Evolutionary conservation across 306 rosid species (phyloP).

Genomic region (Psophocarpus tetragonolobus): DNA sequence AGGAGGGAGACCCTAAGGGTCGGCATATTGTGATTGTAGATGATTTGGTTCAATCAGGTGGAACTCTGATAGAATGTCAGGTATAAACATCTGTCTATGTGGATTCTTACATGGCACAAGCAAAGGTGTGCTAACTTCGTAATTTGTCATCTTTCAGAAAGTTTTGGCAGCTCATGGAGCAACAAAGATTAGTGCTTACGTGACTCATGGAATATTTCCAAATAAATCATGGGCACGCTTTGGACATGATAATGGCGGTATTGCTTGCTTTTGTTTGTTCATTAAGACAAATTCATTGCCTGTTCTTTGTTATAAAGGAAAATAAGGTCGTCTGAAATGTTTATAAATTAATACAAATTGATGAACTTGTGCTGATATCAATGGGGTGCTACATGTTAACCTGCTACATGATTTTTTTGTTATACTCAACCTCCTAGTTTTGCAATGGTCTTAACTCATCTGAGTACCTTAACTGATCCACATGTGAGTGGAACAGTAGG

Average conservation of each 20-base stretch:
- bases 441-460: not conserved
- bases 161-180: conserved; percentile 93
- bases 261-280: conserved; percentile 29
- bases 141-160: conserved; percentile 59
- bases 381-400: not conserved
- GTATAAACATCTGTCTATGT: conserved; percentile 42
- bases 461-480: not conserved
- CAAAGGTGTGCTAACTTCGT: not conserved
- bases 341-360: not conserved
- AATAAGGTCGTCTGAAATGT: conserved; percentile 17
- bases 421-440: not conserved
- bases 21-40: conserved; percentile 95
- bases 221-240: conserved; percentile 92
- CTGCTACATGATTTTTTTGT: not conserved
- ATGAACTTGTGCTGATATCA: not conserved
- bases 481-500: not conserved
- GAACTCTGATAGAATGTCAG: conserved; percentile 96
- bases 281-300: conserved; percentile 2
- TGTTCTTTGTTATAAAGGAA: conserved; percentile 26
- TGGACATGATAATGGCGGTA: conserved; percentile 76
- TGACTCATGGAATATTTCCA: conserved; percentile 97
- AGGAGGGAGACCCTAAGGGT: conserved; percentile 89
- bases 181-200: conserved; percentile 88
- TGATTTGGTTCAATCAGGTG: conserved; percentile 98
- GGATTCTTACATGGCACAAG: conserved; percentile 1